A percentile compares a stretch with the other conserved stretches of the same genome.
These are phyloP conservation scores for Pascua sp. DNA, from an alignment of 1,284 basidiomycete species.

Conservation along the genomic window DNA sequence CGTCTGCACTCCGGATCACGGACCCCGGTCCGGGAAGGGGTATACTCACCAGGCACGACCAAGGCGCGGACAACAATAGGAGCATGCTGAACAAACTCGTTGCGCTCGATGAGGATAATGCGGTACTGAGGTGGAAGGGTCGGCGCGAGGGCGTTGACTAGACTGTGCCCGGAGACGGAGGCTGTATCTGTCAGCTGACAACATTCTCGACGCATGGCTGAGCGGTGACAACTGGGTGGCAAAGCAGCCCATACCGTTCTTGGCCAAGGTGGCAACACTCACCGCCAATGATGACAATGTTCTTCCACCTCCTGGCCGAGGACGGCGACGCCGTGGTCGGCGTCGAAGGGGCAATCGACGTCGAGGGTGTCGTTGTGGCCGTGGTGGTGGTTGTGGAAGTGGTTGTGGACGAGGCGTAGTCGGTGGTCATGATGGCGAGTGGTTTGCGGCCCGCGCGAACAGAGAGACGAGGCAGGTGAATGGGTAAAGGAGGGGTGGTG, in stretches of 20 bases:
- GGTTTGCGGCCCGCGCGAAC: no score
- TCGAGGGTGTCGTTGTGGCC: no score
- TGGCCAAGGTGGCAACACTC: constrained; percentile 9
- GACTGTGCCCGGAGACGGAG: constrained; percentile 36
- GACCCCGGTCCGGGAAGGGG: background rate
- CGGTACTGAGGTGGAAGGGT: constrained; percentile 47
- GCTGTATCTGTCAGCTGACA: constrained; percentile 22
- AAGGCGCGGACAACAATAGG: constrained; percentile 48
- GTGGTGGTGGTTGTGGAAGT: no score
- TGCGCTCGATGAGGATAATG: constrained; percentile 51
- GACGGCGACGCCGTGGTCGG: no score
- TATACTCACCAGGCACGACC: constrained; percentile 45
- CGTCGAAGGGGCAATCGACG: no score
- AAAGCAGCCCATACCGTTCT: background rate
- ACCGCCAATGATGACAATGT: constrained; percentile 44
- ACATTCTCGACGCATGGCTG: background rate
- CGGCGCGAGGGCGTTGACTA: constrained; percentile 41
- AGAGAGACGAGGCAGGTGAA: no score
- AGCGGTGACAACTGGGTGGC: background rate
- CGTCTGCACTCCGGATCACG: background rate
- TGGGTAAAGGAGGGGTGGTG: no score
- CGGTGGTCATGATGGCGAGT: no score
- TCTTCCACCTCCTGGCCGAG: constrained; percentile 17
- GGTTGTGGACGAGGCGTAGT: no score
- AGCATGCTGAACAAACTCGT: constrained; percentile 46